A percentile compares a stretch with the other conserved stretches of the same genome.
Evolutionary conservation across 768 basidiomycete genomes (phyloP).

Genomic region (Boletus barrowsii): DNA sequence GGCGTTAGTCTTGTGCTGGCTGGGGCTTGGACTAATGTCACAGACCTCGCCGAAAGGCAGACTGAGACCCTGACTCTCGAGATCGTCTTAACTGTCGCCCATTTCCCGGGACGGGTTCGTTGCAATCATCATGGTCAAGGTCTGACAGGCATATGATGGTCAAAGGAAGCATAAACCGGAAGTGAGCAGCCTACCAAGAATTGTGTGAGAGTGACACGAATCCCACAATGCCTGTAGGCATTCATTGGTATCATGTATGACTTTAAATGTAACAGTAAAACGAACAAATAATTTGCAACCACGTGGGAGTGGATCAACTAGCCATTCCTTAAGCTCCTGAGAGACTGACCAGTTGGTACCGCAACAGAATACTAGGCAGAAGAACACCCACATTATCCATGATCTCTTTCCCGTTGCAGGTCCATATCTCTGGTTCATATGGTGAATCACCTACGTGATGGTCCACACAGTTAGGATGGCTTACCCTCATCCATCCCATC

Average conservation of each 20-base stretch:
- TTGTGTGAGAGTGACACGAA: slow-evolving; percentile 29
- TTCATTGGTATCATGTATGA: neutral
- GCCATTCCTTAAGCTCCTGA: slow-evolving; percentile 22
- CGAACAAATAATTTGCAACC: slow-evolving; percentile 29
- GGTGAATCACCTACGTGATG: neutral
- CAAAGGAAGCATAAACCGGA: neutral
- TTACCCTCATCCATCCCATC: slow-evolving; percentile 55
- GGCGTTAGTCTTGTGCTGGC: neutral
- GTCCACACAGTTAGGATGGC: neutral
- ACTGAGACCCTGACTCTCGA: neutral
- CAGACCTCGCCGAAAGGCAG: slow-evolving; percentile 13
- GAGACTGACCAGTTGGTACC: slow-evolving; percentile 17
- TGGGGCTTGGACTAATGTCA: neutral
- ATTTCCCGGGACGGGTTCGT: slow-evolving; percentile 11
- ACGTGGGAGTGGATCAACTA: slow-evolving; percentile 25
- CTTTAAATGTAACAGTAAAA: neutral
- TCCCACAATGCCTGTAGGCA: slow-evolving; percentile 25
- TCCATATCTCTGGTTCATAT: slow-evolving; percentile 9
- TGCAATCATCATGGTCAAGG: slow-evolving; percentile 26
- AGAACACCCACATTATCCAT: slow-evolving; percentile 21
- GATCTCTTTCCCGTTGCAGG: slow-evolving; percentile 12
- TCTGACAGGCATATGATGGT: slow-evolving; percentile 11
- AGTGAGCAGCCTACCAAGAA: slow-evolving; percentile 19
- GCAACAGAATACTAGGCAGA: slow-evolving; percentile 33
- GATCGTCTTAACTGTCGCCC: neutral